Evolutionary conservation across 306 rosid species (phyloP).

Genomic region (Ochetophila trinervis): DNA sequence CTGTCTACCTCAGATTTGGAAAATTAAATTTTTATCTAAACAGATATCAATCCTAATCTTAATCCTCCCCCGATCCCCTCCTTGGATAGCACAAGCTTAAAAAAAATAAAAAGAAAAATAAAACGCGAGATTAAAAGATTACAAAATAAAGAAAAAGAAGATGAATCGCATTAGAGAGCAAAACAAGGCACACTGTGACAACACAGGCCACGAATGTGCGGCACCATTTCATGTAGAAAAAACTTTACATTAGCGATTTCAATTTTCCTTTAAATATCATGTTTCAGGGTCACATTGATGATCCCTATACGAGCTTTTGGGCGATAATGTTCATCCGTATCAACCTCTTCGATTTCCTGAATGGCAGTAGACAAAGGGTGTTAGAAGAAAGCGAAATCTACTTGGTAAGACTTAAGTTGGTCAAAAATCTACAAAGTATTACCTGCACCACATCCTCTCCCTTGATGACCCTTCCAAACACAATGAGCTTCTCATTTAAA

Average conservation of each 20-base stretch:
- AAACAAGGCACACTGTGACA: not conserved
- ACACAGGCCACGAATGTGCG: not conserved
- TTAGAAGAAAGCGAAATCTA: slow-evolving; percentile 8
- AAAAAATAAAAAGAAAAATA: not conserved
- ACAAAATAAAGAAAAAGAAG: not conserved
- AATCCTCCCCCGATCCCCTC: slow-evolving; percentile 12
- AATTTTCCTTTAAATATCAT: slow-evolving; percentile 39
- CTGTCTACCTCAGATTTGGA: slow-evolving; percentile 6
- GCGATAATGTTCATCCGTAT: slow-evolving; percentile 85
- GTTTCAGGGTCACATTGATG: slow-evolving; percentile 59
- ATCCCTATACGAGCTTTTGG: slow-evolving; percentile 74
- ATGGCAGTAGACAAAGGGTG: slow-evolving; percentile 1
- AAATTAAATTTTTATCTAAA: slow-evolving; percentile 4
- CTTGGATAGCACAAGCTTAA: slow-evolving; percentile 27
- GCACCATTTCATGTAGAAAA: slow-evolving; percentile 3
- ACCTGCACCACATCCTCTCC: slow-evolving; percentile 99
- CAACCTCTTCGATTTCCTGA: slow-evolving; percentile 91
- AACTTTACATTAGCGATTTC: slow-evolving; percentile 12
- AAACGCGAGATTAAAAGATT: not conserved
- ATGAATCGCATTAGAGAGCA: not conserved
- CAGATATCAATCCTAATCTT: not conserved
- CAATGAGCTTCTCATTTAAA: slow-evolving; percentile 73
- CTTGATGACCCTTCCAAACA: slow-evolving; percentile 85
- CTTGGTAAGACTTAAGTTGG: not conserved
- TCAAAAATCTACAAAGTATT: not conserved